Base-by-base conservation (phyloP, 83 land plant genomes). In the Thuja plicata region DNA sequence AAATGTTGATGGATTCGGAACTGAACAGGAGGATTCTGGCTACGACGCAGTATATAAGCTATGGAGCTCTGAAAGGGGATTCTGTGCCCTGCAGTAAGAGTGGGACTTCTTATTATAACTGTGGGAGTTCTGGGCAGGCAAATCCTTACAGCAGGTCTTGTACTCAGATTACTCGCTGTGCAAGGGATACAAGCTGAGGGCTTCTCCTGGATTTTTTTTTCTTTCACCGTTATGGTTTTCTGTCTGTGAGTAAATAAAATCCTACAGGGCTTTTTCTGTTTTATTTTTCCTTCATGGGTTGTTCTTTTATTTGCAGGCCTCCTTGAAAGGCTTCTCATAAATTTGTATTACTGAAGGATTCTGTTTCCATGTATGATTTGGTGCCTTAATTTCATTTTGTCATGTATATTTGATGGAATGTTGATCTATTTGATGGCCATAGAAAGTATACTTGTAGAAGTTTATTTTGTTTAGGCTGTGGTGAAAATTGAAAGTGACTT, bases 101-200 rank as follows among this genome's bases (percentile, higher is more conserved):
- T 21, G 95, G 93, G 12, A 87, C 88, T 3, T 92, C 95, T 57
- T 94, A 92, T 90, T 92, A 92, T 90, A 89, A 91, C 90, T 94
- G 95, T 87, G 66, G 81, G 35, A 50, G 89, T 2, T 90, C 92
- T 35, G 93, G 90, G 17, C 71, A 85, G 70, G 95, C 95, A 0
- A 94, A 94, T 38, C 95, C 95, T 13, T 94, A 94, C 86, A 60
- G 3, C 54, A 92, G 92, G 34, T 87, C 90, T 19, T 94, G 95
- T 90, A 89, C 87, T 41, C 74, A 37, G 70, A 90, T 93, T 89
- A 91, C 94, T 38, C 84, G 76, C 66, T 93, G 94, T 62, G 87
- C 88, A 3, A 90, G 93, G 46, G 41, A 16, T 52, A 86, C 87
- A 10, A 27, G 79, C 79, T 76, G 35, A 73, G 70, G 70, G 19